Percentiles rank a stretch among this genome's conserved stretches.
These are phyloP conservation scores for Neurospora sp. DNA, from an alignment of 2,329 filamentous ascomycete species.

Conservation along the genomic window DNA sequence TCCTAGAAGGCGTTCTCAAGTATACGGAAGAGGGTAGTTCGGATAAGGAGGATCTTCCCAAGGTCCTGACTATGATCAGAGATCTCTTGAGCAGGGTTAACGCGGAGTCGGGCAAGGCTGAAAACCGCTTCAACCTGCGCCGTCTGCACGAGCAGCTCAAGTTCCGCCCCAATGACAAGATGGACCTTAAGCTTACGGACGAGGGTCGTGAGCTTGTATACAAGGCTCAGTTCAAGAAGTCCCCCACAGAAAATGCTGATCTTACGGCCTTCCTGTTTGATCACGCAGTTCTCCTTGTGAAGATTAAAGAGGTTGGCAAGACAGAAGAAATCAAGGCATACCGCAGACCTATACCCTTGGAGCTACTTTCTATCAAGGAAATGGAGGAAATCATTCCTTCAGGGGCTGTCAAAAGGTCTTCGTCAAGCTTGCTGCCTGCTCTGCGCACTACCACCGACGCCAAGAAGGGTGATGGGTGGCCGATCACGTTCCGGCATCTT, in stretches of 20 bases:
- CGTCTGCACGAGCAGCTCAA: constrained; percentile 86
- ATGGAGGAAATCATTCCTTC: constrained; percentile 93
- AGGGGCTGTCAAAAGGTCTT: constrained; percentile 75
- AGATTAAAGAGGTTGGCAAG: constrained; percentile 87
- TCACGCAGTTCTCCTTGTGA: constrained; percentile 84
- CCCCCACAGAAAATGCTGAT: constrained; percentile 75
- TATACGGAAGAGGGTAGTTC: constrained; percentile 82
- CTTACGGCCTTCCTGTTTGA: constrained; percentile 95
- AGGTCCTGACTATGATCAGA: constrained; percentile 76
- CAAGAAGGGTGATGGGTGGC: constrained; percentile 66
- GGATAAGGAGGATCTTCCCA: constrained; percentile 86
- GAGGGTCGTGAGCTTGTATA: constrained; percentile 88
- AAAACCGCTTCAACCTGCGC: constrained; percentile 93
- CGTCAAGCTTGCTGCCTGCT: constrained; percentile 66
- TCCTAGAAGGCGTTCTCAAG: constrained; percentile 86
- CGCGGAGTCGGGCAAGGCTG: constrained; percentile 88
- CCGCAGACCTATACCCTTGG: constrained; percentile 82
- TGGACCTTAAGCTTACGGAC: constrained; percentile 89
- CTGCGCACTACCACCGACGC: constrained; percentile 41
- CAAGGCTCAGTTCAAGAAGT: constrained; percentile 90
- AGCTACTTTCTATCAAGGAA: constrained; percentile 84
- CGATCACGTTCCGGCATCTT: constrained; percentile 91
- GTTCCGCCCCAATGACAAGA: constrained; percentile 80
- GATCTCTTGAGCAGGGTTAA: constrained; percentile 85
- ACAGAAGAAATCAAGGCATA: constrained; percentile 92